These are phyloP conservation scores for Phialocephala sp. DNA, from an alignment of 2,329 filamentous ascomycete species.

Conservation along the genomic window DNA sequence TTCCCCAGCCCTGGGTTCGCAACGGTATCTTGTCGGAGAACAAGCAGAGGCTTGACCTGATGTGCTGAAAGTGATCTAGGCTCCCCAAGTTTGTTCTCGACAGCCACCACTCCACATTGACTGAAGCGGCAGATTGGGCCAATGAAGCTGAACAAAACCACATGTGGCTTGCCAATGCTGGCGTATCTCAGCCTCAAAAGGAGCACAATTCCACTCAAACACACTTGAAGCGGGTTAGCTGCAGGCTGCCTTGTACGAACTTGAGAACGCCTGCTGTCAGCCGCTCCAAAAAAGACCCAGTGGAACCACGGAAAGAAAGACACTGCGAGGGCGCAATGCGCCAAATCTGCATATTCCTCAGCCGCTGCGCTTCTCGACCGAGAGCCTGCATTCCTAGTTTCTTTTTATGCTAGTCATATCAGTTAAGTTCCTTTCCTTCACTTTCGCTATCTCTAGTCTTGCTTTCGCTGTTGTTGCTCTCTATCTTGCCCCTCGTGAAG, in stretches of 20 bases:
- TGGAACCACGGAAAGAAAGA: not conserved
- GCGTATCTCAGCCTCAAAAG: slow-evolving; percentile 6
- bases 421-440: not conserved
- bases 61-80: no score
- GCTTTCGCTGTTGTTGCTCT: not conserved
- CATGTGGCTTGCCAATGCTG: not conserved
- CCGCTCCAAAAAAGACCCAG: slow-evolving; percentile 1
- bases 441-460: not conserved
- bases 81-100: not conserved
- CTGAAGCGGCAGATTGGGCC: not conserved
- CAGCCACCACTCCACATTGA: not conserved
- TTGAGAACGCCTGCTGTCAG: slow-evolving; percentile 1
- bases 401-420: not conserved
- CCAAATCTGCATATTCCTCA: slow-evolving; percentile 5
- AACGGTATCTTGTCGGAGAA: no score
- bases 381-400: not conserved
- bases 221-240: slow-evolving; percentile 7
- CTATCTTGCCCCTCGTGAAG: not conserved
- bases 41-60: no score
- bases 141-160: not conserved
- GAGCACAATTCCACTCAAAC: not conserved
- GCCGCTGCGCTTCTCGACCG: slow-evolving; percentile 6
- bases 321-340: not conserved
- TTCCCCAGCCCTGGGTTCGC: no score
- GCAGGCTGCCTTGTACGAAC: not conserved